Base-by-base conservation (phyloP, 176 grass and related monocot species). In the Musa schizocarpa region DNA sequence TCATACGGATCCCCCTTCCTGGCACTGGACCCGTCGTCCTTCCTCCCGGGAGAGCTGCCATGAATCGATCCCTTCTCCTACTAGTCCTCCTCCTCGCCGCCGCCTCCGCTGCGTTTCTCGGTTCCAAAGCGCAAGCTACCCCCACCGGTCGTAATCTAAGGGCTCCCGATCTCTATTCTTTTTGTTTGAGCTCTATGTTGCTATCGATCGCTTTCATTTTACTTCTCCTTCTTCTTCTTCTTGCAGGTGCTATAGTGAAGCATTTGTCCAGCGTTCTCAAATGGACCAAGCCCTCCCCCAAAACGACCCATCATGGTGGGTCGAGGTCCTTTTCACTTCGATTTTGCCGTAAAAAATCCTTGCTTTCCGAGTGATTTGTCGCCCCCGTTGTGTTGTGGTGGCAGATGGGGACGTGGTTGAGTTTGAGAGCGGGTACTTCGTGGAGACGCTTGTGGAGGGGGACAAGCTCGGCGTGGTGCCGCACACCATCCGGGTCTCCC, bases 381-480 rank as follows among this genome's bases (percentile, higher is more conserved):
- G 6, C 24, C 21, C 16, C 43, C 19, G 19, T 3, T 78, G 22
- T 71, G 57, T 52, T 73, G 56, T 52, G 52, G 65, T 63, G 49
- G 71, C 82, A 93, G 95, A 98, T 85, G 95, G 76, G 53, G 82
- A 87, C 53, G 78, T 91, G 54, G 75, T 94, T 53, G 81, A 91
- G 65, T 98, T 91, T 70, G 95, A 93, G 82, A 89, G 79, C 25
- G 90, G 95, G 50, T 98, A 93, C 83, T 91, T 90, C 77, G 95
- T 98, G 65, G 95, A 98, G 84, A 98, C 95, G 1, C 85, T 98
- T 49, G 90, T 93, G 53, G 95, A 98, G 61, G 95, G 95, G 20
- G 86, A 93, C 80, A 91, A 91, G 74, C 84, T 98, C 17, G 95
- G 93, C 54, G 85, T 96, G 73, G 88, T 87, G 14, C 95, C 95